Percentiles rank a stretch among this genome's conserved stretches.
Conservation (phyloP, 2,329 filamentous ascomycete species). For the Ophiostoma fasciatum region DNA sequence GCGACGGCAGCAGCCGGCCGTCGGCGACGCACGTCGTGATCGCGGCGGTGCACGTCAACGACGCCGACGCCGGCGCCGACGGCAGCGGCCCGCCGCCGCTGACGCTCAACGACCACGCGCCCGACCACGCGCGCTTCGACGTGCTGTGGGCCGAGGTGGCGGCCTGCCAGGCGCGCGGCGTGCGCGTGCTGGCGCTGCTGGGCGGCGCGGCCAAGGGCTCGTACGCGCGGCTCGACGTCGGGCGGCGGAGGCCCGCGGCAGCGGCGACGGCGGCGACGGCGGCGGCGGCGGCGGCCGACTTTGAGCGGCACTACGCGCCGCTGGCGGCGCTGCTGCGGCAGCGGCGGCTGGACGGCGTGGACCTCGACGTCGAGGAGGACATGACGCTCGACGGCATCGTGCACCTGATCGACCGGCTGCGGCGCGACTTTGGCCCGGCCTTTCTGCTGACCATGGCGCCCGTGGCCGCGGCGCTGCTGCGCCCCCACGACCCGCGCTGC, state of each 20-base stretch:
- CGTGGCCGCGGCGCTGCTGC: conserved; percentile 57
- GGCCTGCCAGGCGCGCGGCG: conserved; percentile 50
- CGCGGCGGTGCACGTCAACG: conserved; percentile 67
- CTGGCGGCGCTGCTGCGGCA: conserved; percentile 45
- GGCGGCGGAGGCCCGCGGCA: no score
- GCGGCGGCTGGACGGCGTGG: conserved; percentile 47
- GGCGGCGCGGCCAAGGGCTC: conserved; percentile 63
- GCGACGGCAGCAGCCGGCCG: not conserved
- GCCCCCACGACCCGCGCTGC: conserved; percentile 34
- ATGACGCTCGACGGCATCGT: conserved; percentile 51
- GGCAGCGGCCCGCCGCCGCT: conserved; percentile 21
- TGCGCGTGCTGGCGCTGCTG: conserved; percentile 69
- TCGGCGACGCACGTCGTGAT: conserved; percentile 57
- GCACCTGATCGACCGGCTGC: conserved; percentile 47
- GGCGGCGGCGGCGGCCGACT: conserved; percentile 27
- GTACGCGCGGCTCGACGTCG: conserved; percentile 42
- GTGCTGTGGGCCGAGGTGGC: conserved; percentile 58
- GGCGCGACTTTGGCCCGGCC: conserved; percentile 45
- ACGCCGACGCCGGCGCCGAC: conserved; percentile 26
- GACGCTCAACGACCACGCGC: conserved; percentile 61
- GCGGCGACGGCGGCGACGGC: no score
- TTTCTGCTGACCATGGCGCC: conserved; percentile 70
- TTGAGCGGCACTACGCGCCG: conserved; percentile 56
- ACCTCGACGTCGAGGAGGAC: conserved; percentile 61
- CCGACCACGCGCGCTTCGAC: conserved; percentile 44